These are phyloP conservation scores for Musa acuminata DNA, from an alignment of 176 grass and related monocot genomes.

Conservation along the genomic window DNA sequence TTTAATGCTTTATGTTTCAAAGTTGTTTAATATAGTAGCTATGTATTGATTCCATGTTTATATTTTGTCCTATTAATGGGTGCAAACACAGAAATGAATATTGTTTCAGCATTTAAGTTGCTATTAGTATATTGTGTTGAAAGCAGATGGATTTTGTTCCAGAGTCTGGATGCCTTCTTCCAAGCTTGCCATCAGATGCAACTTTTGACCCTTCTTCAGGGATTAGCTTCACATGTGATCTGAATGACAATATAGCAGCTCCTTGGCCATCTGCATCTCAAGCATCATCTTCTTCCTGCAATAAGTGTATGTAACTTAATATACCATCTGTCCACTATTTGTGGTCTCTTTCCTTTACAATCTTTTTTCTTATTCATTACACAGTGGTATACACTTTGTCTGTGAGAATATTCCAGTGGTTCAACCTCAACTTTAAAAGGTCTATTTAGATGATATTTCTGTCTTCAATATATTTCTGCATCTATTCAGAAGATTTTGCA, in stretches of 20 bases:
- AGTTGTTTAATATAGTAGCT: not conserved
- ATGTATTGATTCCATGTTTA: too few species aligned
- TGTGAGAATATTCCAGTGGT: not conserved
- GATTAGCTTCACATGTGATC: constrained; percentile 95
- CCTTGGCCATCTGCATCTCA: constrained; percentile 78
- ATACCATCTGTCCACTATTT: constrained; percentile 6
- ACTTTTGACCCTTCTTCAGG: constrained; percentile 65
- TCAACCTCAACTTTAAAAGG: not conserved
- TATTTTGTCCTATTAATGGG: too few species aligned
- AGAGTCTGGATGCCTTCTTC: constrained; percentile 96
- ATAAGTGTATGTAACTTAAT: constrained; percentile 46
- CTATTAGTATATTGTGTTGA: too few species aligned
- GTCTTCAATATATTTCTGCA: too few species aligned
- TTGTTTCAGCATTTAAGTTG: too few species aligned
- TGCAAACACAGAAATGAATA: too few species aligned
- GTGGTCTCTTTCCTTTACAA: constrained; percentile 14
- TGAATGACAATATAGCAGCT: constrained; percentile 98
- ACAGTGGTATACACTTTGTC: not conserved
- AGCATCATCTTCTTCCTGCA: constrained; percentile 62
- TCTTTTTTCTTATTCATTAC: not conserved
- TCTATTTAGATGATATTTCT: too few species aligned
- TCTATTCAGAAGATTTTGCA: too few species aligned
- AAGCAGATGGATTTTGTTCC: constrained; percentile 11
- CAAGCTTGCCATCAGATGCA: constrained; percentile 91
- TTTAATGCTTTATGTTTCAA: not conserved